Evolutionary conservation across 331 rosid species (phyloP).

Genomic region (Dryas integrifolia): DNA sequence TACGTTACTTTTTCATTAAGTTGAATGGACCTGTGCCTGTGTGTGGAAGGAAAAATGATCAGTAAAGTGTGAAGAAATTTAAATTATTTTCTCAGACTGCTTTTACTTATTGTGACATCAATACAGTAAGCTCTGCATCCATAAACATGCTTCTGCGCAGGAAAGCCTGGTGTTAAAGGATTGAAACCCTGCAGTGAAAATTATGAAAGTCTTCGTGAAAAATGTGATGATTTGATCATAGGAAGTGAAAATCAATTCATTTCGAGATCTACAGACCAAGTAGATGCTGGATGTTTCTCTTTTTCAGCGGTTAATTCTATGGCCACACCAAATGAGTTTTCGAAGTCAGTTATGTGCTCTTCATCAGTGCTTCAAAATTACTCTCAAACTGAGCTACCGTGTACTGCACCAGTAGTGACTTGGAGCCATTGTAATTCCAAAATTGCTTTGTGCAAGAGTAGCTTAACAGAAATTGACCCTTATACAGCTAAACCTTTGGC

Average conservation of each 20-base stretch:
- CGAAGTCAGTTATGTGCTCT: slow-evolving; percentile 15
- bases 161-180: slow-evolving; percentile 11
- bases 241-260: slow-evolving; percentile 15
- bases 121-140: neutral
- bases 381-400: slow-evolving; percentile 26
- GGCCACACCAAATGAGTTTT: slow-evolving; percentile 1
- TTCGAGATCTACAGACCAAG: neutral
- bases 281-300: slow-evolving; percentile 5
- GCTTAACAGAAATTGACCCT: neutral
- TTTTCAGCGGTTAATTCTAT: slow-evolving; percentile 14
- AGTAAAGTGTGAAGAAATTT: neutral
- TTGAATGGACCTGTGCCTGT: neutral
- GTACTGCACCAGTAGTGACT: neutral
- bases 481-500: neutral
- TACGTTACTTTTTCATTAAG: neutral
- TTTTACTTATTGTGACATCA: slow-evolving; percentile 1
- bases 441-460: neutral
- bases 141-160: slow-evolving; percentile 13
- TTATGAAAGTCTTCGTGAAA: neutral
- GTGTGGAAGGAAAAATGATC: neutral
- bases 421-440: neutral
- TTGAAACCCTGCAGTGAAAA: neutral
- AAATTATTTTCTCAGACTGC: neutral
- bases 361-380: slow-evolving; percentile 6
- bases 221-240: neutral